Evolutionary conservation across 2,329 filamentous ascomycete species (phyloP).

Genomic region (Ophioceras dolichostomum): DNA sequence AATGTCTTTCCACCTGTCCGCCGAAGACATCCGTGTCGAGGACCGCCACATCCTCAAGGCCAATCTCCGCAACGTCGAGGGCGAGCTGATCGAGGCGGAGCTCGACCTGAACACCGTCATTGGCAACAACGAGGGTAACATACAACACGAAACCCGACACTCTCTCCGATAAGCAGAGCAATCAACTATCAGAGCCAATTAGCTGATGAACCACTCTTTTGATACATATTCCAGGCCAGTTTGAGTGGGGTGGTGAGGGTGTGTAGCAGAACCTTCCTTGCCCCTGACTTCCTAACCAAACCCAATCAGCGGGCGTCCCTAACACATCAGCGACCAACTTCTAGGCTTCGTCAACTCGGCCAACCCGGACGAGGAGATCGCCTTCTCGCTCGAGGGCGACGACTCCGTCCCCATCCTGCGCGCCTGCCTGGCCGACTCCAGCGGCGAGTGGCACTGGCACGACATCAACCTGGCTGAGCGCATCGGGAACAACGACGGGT

Average conservation of each 20-base stretch:
- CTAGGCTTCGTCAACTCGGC: conserved; percentile 31
- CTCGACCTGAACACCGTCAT: conserved; percentile 1
- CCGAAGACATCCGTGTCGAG: conserved; percentile 1
- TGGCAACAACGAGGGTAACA: conserved; percentile 3
- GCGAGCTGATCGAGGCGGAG: background rate
- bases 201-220: background rate
- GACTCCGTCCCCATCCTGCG: conserved; percentile 38
- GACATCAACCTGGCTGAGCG: conserved; percentile 45
- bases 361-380: conserved; percentile 21
- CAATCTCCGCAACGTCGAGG: background rate
- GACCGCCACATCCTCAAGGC: conserved; percentile 1
- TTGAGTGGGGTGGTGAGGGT: conserved; percentile 28
- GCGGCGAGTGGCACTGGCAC: conserved; percentile 25
- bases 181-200: no score
- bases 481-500: conserved; percentile 39
- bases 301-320: no score
- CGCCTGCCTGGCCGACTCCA: conserved; percentile 27
- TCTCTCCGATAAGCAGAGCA: no score
- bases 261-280: conserved; percentile 7
- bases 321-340: no score
- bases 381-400: conserved; percentile 36
- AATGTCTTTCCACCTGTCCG: conserved; percentile 3
- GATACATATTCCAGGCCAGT: conserved; percentile 18
- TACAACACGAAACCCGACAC: no score
- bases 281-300: background rate